Conservation (phyloP, 169 alveolate genomes). For the Plasmodium coatneyi region DNA sequence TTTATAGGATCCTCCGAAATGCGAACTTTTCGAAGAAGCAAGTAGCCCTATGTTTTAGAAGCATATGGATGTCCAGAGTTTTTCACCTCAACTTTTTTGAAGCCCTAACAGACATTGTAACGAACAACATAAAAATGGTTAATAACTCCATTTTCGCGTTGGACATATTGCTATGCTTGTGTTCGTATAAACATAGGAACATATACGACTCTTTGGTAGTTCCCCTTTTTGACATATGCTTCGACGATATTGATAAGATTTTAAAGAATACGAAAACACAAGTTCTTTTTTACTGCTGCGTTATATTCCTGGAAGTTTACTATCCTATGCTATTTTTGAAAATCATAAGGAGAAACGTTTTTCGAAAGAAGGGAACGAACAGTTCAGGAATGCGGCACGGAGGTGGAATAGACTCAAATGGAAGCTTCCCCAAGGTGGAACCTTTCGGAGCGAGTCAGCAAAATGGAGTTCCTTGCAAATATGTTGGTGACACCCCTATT, state of each 20-base stretch:
- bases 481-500: not conserved
- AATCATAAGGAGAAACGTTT: constrained; percentile 2
- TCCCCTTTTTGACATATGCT: constrained; percentile 41
- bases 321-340: constrained; percentile 60
- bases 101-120: constrained; percentile 37
- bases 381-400: not conserved
- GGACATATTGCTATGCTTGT: constrained; percentile 67
- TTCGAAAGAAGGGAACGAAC: not conserved
- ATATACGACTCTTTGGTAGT: constrained; percentile 18
- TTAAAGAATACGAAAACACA: constrained; percentile 58
- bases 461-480: not conserved
- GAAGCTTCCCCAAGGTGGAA: constrained; percentile 5
- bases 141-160: constrained; percentile 37
- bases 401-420: not conserved
- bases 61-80: constrained; percentile 75
- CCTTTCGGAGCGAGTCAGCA: not conserved
- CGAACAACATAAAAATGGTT: constrained; percentile 39
- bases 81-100: constrained; percentile 41
- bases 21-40: constrained; percentile 25
- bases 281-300: constrained; percentile 46
- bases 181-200: constrained; percentile 44
- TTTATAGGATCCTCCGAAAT: constrained; percentile 53
- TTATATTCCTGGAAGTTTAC: constrained; percentile 61
- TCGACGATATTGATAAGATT: constrained; percentile 56
- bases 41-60: constrained; percentile 39